Evolutionary conservation across 331 rosid species (phyloP).

Genomic region (Saraca asoca): DNA sequence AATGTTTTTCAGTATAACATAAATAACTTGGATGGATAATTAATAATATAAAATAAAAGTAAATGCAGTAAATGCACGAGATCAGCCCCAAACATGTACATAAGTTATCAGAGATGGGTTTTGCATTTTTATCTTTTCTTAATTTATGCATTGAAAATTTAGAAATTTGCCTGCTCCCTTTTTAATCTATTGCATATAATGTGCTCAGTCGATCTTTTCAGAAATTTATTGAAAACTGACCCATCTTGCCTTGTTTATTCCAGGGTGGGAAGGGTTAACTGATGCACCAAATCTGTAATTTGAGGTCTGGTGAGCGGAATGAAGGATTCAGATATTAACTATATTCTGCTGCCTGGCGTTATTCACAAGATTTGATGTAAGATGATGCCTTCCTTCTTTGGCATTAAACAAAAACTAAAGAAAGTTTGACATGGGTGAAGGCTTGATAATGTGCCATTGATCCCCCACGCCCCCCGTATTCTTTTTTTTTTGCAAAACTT

Average conservation of each 20-base stretch:
- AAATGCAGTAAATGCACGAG: too few relatives aligned
- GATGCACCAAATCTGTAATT: background rate
- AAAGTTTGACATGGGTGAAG: constrained; percentile 22
- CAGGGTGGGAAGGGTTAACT: constrained; percentile 42
- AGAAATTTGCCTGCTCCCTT: too few relatives aligned
- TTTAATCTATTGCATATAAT: background rate
- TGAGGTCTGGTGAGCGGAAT: background rate
- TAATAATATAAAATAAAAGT: too few relatives aligned
- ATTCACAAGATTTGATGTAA: background rate
- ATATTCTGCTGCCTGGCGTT: constrained; percentile 25
- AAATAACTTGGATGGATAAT: too few relatives aligned
- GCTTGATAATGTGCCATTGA: background rate
- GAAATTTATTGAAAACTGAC: background rate
- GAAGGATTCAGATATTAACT: background rate
- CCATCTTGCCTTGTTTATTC: background rate
- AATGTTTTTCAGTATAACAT: too few relatives aligned
- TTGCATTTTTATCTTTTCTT: too few relatives aligned
- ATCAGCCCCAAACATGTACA: too few relatives aligned
- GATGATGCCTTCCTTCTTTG: constrained; percentile 7
- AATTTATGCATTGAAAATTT: too few relatives aligned
- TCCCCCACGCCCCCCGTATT: background rate
- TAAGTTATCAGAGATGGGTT: too few relatives aligned
- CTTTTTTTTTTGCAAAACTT: too few relatives aligned
- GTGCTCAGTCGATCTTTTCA: background rate
- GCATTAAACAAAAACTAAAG: constrained; percentile 11